Conservation (phyloP, 2,329 filamentous ascomycete genomes). For the Cephalotrichum gorgonifer region DNA sequence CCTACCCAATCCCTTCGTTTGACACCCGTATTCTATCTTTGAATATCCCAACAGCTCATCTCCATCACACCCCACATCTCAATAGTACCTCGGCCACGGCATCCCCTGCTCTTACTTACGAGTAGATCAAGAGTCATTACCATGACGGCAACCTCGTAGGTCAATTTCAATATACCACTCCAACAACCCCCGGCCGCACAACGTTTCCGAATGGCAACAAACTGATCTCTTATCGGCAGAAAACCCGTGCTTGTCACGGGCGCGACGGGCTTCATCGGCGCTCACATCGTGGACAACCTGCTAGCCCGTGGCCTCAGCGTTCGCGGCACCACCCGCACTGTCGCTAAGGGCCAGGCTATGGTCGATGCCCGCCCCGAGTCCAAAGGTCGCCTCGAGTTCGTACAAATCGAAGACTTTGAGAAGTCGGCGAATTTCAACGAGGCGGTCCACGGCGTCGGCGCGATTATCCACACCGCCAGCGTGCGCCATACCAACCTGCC, state of each 20-base stretch:
- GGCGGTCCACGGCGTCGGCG: conserved; percentile 15
- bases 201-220: no score
- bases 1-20: no score
- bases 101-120: no score
- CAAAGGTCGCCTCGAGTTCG: conserved; percentile 18
- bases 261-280: conserved; percentile 30
- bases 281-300: conserved; percentile 24
- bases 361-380: conserved; percentile 4
- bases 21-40: no score
- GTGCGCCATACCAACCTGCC: conserved; percentile 5
- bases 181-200: no score
- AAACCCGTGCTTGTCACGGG: conserved; percentile 26
- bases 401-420: conserved; percentile 20
- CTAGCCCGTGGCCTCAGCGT: conserved; percentile 24
- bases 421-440: conserved; percentile 12
- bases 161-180: no score
- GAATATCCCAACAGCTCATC: no score
- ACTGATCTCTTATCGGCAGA: conserved; percentile 2
- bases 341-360: conserved; percentile 1
- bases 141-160: not conserved
- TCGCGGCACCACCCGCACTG: conserved; percentile 24
- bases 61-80: no score
- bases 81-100: no score
- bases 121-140: no score
- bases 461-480: conserved; percentile 27